Conservation (phyloP, 495 filamentous ascomycete genomes). For the Podospora conica region DNA sequence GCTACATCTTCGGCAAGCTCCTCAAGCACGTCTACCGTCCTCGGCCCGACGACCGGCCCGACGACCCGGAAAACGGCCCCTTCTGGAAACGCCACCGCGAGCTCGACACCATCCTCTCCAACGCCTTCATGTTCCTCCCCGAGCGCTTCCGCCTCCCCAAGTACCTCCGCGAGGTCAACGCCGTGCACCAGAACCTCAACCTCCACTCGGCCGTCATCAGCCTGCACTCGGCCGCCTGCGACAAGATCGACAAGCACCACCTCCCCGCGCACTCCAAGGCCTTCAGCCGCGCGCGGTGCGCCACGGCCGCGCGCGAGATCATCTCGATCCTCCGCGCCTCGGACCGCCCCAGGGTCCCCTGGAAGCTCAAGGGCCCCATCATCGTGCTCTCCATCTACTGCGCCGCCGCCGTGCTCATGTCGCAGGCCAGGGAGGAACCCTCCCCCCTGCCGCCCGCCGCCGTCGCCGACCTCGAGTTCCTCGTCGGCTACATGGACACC, state of each 20-base stretch:
- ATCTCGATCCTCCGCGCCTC: slow-evolving; percentile 38
- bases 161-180: slow-evolving; percentile 31
- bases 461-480: slow-evolving; percentile 33
- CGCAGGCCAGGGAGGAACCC: slow-evolving; percentile 27
- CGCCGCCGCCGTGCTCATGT: slow-evolving; percentile 36
- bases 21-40: slow-evolving; percentile 38
- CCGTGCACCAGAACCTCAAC: slow-evolving; percentile 41
- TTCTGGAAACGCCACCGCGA: slow-evolving; percentile 45
- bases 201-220: slow-evolving; percentile 40
- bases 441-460: no score
- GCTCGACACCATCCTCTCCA: slow-evolving; percentile 40
- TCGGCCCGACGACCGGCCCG: slow-evolving; percentile 32
- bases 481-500: slow-evolving; percentile 34
- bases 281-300: slow-evolving; percentile 26
- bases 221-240: slow-evolving; percentile 38
- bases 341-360: slow-evolving; percentile 23
- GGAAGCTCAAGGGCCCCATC: slow-evolving; percentile 27
- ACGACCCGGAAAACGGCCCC: slow-evolving; percentile 33
- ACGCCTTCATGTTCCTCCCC: slow-evolving; percentile 43
- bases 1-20: slow-evolving; percentile 36
- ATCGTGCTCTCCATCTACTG: slow-evolving; percentile 39
- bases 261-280: slow-evolving; percentile 28
- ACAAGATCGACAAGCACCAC: slow-evolving; percentile 34
- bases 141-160: slow-evolving; percentile 34
- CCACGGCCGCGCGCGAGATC: slow-evolving; percentile 38